phyloP scores from a whole-genome alignment of 805 yeast genomes.

The Lachancea cidri region DNA sequence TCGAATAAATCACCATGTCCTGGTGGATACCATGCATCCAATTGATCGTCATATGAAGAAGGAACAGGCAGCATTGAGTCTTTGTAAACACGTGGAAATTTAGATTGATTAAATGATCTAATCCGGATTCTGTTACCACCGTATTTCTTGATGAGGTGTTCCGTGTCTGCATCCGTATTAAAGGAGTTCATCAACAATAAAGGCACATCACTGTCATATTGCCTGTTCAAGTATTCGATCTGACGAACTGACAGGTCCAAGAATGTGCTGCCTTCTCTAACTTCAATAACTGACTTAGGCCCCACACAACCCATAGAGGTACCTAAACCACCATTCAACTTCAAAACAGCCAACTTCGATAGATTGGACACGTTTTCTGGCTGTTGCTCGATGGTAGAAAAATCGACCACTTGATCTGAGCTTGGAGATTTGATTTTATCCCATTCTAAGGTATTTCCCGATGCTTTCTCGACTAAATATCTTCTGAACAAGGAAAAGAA shows the following conservation, averaged over 20 bases:
- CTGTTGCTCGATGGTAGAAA: constrained; percentile 42
- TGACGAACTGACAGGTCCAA: constrained; percentile 94
- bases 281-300: constrained; percentile 96
- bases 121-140: constrained; percentile 94
- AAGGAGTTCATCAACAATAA: constrained; percentile 96
- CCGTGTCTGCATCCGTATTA: constrained; percentile 95
- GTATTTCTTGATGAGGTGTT: constrained; percentile 90
- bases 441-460: constrained; percentile 85
- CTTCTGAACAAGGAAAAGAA: constrained; percentile 92
- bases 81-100: constrained; percentile 91
- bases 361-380: constrained; percentile 42
- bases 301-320: constrained; percentile 99
- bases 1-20: constrained; percentile 99
- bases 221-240: constrained; percentile 89
- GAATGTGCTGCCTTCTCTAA: constrained; percentile 96
- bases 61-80: constrained; percentile 98
- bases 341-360: constrained; percentile 86
- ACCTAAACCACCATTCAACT: constrained; percentile 97
- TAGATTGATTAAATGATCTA: constrained; percentile 95
- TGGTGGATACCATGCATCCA: constrained; percentile 98
- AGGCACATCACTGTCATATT: constrained; percentile 89
- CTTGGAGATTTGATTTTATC: constrained; percentile 91
- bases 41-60: constrained; percentile 58
- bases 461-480: constrained; percentile 82
- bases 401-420: constrained; percentile 83